Base-by-base conservation (phyloP, 768 basidiomycete genomes). In the Leucogyrophana mollusca region DNA sequence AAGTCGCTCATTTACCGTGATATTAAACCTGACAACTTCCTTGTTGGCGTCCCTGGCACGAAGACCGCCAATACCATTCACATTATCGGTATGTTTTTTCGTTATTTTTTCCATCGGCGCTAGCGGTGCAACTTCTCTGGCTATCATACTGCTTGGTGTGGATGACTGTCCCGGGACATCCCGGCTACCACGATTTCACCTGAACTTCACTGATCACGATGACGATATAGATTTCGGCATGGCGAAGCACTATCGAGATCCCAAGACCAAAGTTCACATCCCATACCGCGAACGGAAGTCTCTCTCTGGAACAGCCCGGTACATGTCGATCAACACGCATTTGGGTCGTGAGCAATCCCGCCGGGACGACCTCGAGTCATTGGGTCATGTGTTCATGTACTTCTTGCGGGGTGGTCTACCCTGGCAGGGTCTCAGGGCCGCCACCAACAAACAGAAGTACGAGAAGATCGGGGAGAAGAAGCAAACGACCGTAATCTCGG, bases 401-500 rank as follows among this genome's bases (percentile, higher is more conserved):
- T 99, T 99, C 68, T 67, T 99, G 56, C 80, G 95, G 4, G 95
- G 95, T 20, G 93, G 94, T 16, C 77, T 99, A 46, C 95, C 95
- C 21, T 99, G 95, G 95, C 95, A 99, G 65, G 95, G 95, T 37
- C 74, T 99, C 52, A 84, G 94, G 60, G 96, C 95, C 17, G 94
- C 94, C 8, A 99, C 95, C 2, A 98, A 99, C 77, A 98, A 98
- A 73, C 95, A 98, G 67, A 98, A 98, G 73, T 99, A 99, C 65
- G 96, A 99, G 71, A 98, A 98, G 75, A 99, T 99, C 56, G 96
- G 95, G 39, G 96, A 96, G 73, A 98, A 97, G 79, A 99, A 93
- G 72, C 95, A 98, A 68, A 87, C 81, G 7, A 96, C 95, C 13
- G 76, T 82, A 6, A 97, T 99, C 56, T 74, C 80, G 20, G 95